Evolutionary conservation across 192 early-diverging fungal species (phyloP), one percentile per base, ranked within the genome.

Genomic region (Dissophora globulifera): DNA sequence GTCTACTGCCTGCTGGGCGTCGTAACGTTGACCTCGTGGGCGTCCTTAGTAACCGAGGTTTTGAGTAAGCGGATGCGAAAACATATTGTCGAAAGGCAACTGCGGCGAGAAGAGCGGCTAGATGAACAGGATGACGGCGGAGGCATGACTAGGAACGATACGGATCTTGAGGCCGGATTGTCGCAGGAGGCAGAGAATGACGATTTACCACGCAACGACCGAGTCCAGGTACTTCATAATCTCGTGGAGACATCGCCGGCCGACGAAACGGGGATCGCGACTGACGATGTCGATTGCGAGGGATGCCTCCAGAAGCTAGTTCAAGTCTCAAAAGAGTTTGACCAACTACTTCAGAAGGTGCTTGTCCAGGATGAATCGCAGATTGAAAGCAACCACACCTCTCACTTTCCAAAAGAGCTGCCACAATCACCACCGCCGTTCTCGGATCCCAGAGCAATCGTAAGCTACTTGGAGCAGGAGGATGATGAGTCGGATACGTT

Each of bases 1-100:
- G 57, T 50, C 17, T 66, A 75, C 25, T 58, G 60, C 31, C 50
- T 75, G 13, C 22, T 75, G 3, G 71, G 71, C n/a, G 71, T 75
- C 0, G 71, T 54, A 5, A 41, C 71, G 23, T 19, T 75, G 62
- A 75, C 71, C 0, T 75, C 71, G 23, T 22, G 65, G 50, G 71
- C 71, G 15, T 66, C 71, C 5, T 20, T 75, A 15, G 66, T 75
- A 3, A 46, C 71, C 8, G 71, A 75, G 20, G 62, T 75, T 6
- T 9, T 75, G 42, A 60, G 62, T 19, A 75, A 75, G 35, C 11
- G 55, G 4, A 75, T 75, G 62, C 35, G 71, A 41, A 50, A 48
- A 15, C 71, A 75, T 49, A 57, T 75, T 4, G 71, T 75, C 32
- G 56, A 66, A 27, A 20, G 62, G 0, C 71, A 75, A 27, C 29